A percentile compares a stretch with the other conserved stretches of the same genome.
phyloP scores from a whole-genome alignment of 257 asterid species.

The Fraxinus excelsior region DNA sequence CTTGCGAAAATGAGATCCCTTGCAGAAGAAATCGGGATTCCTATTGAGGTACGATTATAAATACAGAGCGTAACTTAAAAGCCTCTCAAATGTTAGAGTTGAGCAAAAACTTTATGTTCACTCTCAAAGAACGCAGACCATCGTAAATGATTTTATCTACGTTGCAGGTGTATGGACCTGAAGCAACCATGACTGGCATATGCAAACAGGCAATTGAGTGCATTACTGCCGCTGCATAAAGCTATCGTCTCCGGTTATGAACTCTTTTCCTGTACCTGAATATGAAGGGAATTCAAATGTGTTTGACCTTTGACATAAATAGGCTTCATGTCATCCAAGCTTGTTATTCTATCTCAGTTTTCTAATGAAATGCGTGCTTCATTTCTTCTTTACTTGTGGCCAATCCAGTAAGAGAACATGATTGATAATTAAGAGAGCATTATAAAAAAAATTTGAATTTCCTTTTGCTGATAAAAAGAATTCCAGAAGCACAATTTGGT shows the following conservation, averaged over 20 bases:
- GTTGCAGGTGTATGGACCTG: slow-evolving; percentile 83
- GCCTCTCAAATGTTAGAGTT: not conserved
- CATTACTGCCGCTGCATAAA: slow-evolving; percentile 57
- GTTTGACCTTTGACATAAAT: not conserved
- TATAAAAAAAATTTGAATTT: no score
- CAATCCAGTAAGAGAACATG: no score
- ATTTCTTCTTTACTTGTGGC: no score
- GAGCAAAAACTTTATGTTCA: not conserved
- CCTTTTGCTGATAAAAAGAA: not conserved
- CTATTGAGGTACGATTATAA: slow-evolving; percentile 67
- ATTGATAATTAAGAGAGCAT: no score
- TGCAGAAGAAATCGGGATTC: slow-evolving; percentile 89
- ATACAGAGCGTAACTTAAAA: not conserved
- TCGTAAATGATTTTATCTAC: not conserved
- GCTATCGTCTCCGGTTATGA: not conserved
- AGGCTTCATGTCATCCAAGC: not conserved
- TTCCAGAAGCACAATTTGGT: no score
- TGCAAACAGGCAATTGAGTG: slow-evolving; percentile 83
- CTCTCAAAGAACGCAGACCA: not conserved
- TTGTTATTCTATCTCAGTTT: not conserved
- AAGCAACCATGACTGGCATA: slow-evolving; percentile 92
- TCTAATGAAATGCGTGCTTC: not conserved
- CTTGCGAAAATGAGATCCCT: slow-evolving; percentile 88
- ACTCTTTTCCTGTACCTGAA: not conserved
- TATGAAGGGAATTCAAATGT: not conserved